phyloP scores from a whole-genome alignment of 371 early-diverging fungal genomes.

The Mortierella sp. region DNA sequence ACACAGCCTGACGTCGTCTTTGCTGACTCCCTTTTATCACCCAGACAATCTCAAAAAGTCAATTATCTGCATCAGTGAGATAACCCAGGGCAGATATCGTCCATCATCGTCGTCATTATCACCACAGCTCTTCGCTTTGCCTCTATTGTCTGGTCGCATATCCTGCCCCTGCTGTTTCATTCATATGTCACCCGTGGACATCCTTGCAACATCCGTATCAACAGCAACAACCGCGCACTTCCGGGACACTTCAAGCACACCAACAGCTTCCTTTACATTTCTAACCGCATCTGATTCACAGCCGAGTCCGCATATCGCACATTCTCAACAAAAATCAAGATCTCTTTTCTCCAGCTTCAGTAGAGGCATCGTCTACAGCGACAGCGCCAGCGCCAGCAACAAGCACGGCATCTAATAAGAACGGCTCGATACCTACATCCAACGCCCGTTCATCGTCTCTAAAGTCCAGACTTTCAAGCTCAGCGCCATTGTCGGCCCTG shows the following conservation, averaged over 20 bases:
- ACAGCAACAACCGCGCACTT: conserved; percentile 1
- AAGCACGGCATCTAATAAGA: conserved; percentile 12
- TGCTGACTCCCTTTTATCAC: too few species aligned
- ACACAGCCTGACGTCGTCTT: too few species aligned
- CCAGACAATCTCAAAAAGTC: too few species aligned
- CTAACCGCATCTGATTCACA: too few species aligned
- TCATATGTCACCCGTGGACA: conserved; percentile 32
- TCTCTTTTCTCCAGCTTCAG: too few species aligned
- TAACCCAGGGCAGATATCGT: too few species aligned
- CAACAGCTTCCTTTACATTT: neutral
- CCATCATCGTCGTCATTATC: too few species aligned
- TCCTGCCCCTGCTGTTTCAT: neutral
- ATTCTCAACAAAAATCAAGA: too few species aligned
- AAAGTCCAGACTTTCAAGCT: conserved; percentile 22
- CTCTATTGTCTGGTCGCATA: too few species aligned
- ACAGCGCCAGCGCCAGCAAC: conserved; percentile 10
- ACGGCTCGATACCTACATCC: conserved; percentile 29
- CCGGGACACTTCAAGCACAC: conserved; percentile 4
- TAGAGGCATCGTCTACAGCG: neutral
- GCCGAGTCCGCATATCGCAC: too few species aligned
- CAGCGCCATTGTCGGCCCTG: conserved; percentile 21
- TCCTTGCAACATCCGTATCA: conserved; percentile 5
- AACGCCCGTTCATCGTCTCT: conserved; percentile 23
- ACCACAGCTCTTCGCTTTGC: too few species aligned
- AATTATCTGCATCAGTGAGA: too few species aligned